Base-by-base conservation (phyloP, 129 eudicot genomes). In the Pseudognaphalium luteoalbum region DNA sequence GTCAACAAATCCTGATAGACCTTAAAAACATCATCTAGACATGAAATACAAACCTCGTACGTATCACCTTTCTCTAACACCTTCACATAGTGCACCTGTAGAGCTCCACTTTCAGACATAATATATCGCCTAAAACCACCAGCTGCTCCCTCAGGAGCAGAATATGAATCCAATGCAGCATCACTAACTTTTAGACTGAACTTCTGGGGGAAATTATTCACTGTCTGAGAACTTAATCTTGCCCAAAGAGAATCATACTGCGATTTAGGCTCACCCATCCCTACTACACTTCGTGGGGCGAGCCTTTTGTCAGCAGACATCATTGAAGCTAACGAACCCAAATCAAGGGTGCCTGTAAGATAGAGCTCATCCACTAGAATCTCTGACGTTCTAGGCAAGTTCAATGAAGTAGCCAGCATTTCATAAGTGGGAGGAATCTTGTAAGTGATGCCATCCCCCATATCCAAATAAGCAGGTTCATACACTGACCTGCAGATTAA, bases 21-120 rank as follows among this genome's bases (percentile, higher is more conserved):
- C 60, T 20, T 51, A 73, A 8, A 37, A 51, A 25, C 56, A 47
- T 52, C 65, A 47, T 71, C 58, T 16, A 71, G 77, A 34, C 32
- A 71, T 44, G 64, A 52, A 17, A 21, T 58, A 74, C 84, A 78
- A 29, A 94, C 99, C 97, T 94, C 99, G 57, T 94, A 91, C 3
- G 97, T 82, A 80, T 94, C 99, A 80, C 99, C 99, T 81, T 94
- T 94, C 86, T 94, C 99, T 81, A 94, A 85, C 74, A 94, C 97
- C 83, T 94, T 94, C 68, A 94, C 99, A 73, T 89, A 89, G 86
- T 85, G 88, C 75, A 89, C 89, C 78, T 91, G 99, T 75, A 94
- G 71, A 22, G 82, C 81, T 66, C 97, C 97, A 79, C 92, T 86
- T 71, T 94, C 99, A 20, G 97, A 89, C 90, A 91, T 81, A 60